phyloP scores from a whole-genome alignment of 2,329 filamentous ascomycete species.

The Chaetomiaceae sp. region DNA sequence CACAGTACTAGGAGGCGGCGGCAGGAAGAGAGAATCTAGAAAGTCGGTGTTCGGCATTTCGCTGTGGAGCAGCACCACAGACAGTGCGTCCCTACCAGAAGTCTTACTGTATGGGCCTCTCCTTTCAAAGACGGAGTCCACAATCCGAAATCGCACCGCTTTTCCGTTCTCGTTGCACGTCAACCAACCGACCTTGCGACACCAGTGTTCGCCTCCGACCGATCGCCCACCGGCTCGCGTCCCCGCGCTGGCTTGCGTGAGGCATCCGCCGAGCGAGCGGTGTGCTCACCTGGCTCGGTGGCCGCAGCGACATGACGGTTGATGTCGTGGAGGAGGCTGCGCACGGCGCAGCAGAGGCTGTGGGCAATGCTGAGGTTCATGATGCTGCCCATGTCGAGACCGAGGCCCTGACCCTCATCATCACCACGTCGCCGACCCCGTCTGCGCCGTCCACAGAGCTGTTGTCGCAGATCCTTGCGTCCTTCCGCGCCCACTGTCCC shows the following conservation, averaged over 20 bases:
- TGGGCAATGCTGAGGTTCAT: no score
- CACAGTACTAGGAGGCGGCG: no score
- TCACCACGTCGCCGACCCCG: conserved; percentile 51
- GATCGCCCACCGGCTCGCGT: background rate
- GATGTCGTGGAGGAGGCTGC: background rate
- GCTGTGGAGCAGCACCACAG: no score
- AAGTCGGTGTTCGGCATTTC: no score
- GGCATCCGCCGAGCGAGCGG: background rate
- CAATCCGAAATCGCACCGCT: no score
- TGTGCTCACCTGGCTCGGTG: background rate
- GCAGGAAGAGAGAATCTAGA: no score
- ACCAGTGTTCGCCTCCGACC: background rate
- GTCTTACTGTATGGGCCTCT: no score
- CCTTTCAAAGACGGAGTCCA: no score
- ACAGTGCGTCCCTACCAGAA: no score
- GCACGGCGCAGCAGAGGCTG: background rate
- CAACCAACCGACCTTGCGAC: background rate
- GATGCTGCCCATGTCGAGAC: background rate
- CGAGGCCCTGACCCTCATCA: conserved; percentile 36
- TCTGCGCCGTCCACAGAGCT: conserved; percentile 49
- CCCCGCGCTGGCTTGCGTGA: conserved; percentile 1
- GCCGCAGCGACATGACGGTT: conserved; percentile 8
- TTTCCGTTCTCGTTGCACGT: background rate
- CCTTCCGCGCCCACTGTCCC: conserved; percentile 39
- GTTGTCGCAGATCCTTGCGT: conserved; percentile 39